phyloP scores from a whole-genome alignment of 108 stramenopile genomes.

The Pseudonitzschia delicatissima region DNA sequence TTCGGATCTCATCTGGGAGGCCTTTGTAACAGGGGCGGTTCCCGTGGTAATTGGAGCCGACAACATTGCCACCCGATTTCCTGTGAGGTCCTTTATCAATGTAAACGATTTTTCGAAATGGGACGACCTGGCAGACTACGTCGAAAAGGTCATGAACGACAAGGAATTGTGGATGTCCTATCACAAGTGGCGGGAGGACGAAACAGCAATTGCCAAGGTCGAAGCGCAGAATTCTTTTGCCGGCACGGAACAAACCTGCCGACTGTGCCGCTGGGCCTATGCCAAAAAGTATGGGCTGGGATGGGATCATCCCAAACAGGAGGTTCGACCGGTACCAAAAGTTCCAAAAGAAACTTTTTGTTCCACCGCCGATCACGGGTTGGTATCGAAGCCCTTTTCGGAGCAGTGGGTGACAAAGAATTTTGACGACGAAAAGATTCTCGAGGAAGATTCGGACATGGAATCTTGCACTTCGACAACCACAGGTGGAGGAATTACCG shows the following conservation, averaged over 20 bases:
- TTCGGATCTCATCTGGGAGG: slow-evolving; percentile 65
- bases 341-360: slow-evolving; percentile 45
- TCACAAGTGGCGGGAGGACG: slow-evolving; percentile 61
- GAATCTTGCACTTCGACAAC: slow-evolving; percentile 8
- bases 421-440: slow-evolving; percentile 1
- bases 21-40: slow-evolving; percentile 57
- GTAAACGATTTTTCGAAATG: slow-evolving; percentile 36
- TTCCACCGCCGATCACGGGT: slow-evolving; percentile 10
- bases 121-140: slow-evolving; percentile 38
- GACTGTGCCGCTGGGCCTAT: slow-evolving; percentile 73
- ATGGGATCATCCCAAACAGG: slow-evolving; percentile 56
- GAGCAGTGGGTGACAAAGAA: slow-evolving; percentile 41
- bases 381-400: slow-evolving; percentile 40
- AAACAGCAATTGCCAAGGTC: slow-evolving; percentile 29
- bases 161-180: slow-evolving; percentile 59
- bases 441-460: slow-evolving; percentile 12
- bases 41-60: slow-evolving; percentile 66
- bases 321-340: slow-evolving; percentile 28
- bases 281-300: slow-evolving; percentile 64
- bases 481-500: slow-evolving; percentile 6
- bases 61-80: slow-evolving; percentile 56
- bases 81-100: slow-evolving; percentile 43
- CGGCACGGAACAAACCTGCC: slow-evolving; percentile 31
- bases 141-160: slow-evolving; percentile 41
- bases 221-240: slow-evolving; percentile 46